These are phyloP conservation scores for Kwoniella dejecticola DNA, from an alignment of 768 basidiomycete genomes.

Conservation along the genomic window DNA sequence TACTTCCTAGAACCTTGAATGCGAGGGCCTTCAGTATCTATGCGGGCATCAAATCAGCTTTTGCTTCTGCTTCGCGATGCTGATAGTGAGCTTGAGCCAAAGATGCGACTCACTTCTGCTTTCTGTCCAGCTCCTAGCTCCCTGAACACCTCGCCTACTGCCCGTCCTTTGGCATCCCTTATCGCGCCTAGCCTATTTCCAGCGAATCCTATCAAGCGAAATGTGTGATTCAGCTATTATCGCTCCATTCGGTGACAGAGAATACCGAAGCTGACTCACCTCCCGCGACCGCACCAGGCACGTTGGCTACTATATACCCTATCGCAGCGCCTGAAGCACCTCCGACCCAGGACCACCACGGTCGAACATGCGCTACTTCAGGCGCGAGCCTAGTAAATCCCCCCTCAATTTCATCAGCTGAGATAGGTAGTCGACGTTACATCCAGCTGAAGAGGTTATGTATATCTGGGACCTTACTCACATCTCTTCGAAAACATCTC, in stretches of 20 bases:
- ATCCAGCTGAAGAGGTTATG: neutral
- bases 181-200: constrained; percentile 90
- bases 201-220: constrained; percentile 63
- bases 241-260: too few species aligned
- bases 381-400: constrained; percentile 50
- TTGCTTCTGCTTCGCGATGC: too few species aligned
- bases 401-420: neutral
- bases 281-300: constrained; percentile 83
- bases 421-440: neutral
- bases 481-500: constrained; percentile 87
- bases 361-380: constrained; percentile 53
- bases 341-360: constrained; percentile 52
- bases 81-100: neutral
- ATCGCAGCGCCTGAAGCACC: constrained; percentile 62
- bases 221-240: too few species aligned
- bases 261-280: constrained; percentile 56
- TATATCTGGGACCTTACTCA: too few species aligned
- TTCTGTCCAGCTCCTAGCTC: constrained; percentile 76
- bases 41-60: constrained; percentile 14
- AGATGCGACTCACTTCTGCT: constrained; percentile 68
- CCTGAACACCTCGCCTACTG: constrained; percentile 82
- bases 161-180: constrained; percentile 89
- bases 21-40: constrained; percentile 81
- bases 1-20: constrained; percentile 75
- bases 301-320: constrained; percentile 70